phyloP scores from a whole-genome alignment of 1,139 yeast genomes.

The Yamadazyma membranifaciens region DNA sequence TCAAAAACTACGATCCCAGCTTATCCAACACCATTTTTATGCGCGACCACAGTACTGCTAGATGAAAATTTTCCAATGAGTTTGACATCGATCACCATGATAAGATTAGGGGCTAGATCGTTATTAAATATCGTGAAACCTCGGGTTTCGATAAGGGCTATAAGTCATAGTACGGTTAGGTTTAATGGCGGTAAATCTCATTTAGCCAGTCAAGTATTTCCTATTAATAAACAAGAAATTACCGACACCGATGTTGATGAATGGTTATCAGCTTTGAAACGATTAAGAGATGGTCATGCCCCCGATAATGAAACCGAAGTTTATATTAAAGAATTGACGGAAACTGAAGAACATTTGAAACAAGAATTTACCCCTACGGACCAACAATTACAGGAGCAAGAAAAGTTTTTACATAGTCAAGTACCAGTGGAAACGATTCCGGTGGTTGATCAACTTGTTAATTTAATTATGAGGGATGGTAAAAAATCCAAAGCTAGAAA shows the following conservation, averaged over 20 bases:
- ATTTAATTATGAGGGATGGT: conserved; percentile 92
- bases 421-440: conserved; percentile 69
- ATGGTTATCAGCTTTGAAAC: conserved; percentile 62
- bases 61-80: conserved; percentile 7
- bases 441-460: conserved; percentile 72
- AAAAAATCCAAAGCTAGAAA: conserved; percentile 80
- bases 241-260: conserved; percentile 61
- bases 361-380: conserved; percentile 52
- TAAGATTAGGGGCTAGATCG: neutral
- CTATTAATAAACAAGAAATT: conserved; percentile 36
- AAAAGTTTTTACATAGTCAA: conserved; percentile 46
- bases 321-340: conserved; percentile 38
- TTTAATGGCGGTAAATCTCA: neutral
- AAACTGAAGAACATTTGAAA: conserved; percentile 37
- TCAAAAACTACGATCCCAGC: too few relatives aligned
- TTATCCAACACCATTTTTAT: neutral
- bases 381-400: conserved; percentile 58
- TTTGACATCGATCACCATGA: neutral
- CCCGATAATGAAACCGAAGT: conserved; percentile 40
- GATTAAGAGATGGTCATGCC: conserved; percentile 42
- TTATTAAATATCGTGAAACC: neutral
- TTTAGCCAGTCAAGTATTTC: conserved; percentile 38
- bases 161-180: too few relatives aligned
- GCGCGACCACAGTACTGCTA: neutral
- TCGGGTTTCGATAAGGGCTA: neutral